Percentiles rank a stretch among this genome's conserved stretches.
phyloP scores from a whole-genome alignment of 495 filamentous ascomycete genomes.

The Penicillium maclennaniae region DNA sequence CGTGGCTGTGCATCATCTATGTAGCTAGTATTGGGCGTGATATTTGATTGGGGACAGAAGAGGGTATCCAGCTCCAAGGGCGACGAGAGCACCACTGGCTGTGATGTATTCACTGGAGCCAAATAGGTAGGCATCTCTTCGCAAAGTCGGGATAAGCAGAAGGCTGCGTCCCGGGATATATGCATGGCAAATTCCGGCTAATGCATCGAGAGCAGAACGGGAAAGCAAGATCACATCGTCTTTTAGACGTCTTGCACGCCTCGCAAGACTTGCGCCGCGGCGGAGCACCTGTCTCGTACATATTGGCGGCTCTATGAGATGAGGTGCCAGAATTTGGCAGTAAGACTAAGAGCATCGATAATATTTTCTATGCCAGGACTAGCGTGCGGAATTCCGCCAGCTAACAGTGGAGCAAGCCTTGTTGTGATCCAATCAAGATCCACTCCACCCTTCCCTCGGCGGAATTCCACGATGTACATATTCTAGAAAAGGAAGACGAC shows the following conservation, averaged over 20 bases:
- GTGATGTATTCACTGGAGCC: background rate
- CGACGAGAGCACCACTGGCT: background rate
- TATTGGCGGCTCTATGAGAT: background rate
- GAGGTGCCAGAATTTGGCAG: background rate
- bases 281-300: slow-evolving; percentile 21
- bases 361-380: background rate
- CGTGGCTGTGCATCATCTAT: background rate
- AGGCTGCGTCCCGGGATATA: slow-evolving; percentile 35
- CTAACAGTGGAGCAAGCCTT: slow-evolving; percentile 7
- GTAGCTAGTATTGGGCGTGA: background rate
- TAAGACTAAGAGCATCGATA: background rate
- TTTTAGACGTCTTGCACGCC: slow-evolving; percentile 51
- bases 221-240: slow-evolving; percentile 47
- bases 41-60: background rate
- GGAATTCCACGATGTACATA: slow-evolving; percentile 14
- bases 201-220: slow-evolving; percentile 48
- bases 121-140: background rate
- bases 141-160: background rate
- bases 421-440: slow-evolving; percentile 4
- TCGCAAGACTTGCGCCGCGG: slow-evolving; percentile 50
- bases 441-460: background rate
- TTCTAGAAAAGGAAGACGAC: background rate
- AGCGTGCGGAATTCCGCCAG: slow-evolving; percentile 32
- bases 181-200: slow-evolving; percentile 38
- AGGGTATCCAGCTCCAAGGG: background rate